Conservation (phyloP, 768 basidiomycete genomes). For the Butyriboletus loyo region DNA sequence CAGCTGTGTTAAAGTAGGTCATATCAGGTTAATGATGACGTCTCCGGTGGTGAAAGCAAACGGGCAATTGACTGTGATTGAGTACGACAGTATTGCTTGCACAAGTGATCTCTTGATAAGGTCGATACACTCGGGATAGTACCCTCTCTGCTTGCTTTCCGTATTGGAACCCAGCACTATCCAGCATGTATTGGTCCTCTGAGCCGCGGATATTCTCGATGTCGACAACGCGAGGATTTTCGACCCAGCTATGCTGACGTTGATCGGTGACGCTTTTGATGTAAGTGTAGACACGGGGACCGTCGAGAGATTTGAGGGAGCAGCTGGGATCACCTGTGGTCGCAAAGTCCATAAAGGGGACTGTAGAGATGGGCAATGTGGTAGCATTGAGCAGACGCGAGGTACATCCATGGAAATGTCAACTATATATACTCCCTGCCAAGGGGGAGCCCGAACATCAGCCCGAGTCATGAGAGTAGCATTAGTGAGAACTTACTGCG, state of each 20-base stretch:
- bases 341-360: not conserved
- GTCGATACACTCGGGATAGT: not conserved
- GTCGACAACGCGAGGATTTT: not conserved
- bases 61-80: not conserved
- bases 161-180: not conserved
- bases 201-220: not conserved
- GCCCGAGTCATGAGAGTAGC: not conserved
- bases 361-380: not conserved
- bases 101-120: not conserved
- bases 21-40: not conserved
- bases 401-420: too few relatives aligned
- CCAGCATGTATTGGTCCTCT: not conserved
- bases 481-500: not conserved
- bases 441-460: not conserved
- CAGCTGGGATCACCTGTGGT: too few relatives aligned
- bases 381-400: not conserved
- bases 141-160: not conserved
- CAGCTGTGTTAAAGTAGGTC: not conserved
- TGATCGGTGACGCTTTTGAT: not conserved
- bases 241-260: not conserved
- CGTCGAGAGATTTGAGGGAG: not conserved
- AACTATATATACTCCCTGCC: not conserved
- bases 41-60: not conserved
- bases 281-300: not conserved
- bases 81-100: not conserved